Conservation (phyloP, 2,329 filamentous ascomycete species). For the Salinomyces thailandicus region DNA sequence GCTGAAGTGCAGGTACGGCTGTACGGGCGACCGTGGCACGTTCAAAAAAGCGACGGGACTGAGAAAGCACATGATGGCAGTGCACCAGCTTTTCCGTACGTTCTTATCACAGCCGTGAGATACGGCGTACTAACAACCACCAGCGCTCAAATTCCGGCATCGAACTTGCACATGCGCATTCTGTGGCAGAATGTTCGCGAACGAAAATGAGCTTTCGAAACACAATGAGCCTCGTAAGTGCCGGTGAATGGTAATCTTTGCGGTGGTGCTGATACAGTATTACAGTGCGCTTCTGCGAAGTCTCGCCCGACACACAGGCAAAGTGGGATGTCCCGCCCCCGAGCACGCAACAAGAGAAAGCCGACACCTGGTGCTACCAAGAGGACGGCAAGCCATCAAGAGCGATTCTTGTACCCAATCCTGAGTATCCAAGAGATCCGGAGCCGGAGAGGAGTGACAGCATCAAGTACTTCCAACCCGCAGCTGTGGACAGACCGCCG, state of each 20-base stretch:
- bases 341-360: background rate
- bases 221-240: background rate
- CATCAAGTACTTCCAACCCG: too few relatives aligned
- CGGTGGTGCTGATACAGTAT: background rate
- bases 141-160: background rate
- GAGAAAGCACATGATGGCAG: background rate
- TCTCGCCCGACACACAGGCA: background rate
- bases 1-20: background rate
- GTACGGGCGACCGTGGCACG: background rate
- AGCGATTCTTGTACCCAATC: background rate
- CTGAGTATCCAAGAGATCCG: background rate
- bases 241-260: background rate
- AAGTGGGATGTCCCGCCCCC: background rate
- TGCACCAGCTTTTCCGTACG: background rate
- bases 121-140: background rate
- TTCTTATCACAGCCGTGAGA: too few relatives aligned
- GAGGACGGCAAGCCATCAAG: slow-evolving; percentile 1
- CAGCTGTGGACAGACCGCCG: too few relatives aligned
- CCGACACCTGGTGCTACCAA: background rate
- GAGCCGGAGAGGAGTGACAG: too few relatives aligned
- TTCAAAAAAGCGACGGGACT: background rate
- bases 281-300: background rate
- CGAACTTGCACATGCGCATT: background rate
- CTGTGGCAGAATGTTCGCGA: background rate
- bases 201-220: background rate